Conservation (phyloP, 805 yeast species). For the Yarrowia keelungensis region DNA sequence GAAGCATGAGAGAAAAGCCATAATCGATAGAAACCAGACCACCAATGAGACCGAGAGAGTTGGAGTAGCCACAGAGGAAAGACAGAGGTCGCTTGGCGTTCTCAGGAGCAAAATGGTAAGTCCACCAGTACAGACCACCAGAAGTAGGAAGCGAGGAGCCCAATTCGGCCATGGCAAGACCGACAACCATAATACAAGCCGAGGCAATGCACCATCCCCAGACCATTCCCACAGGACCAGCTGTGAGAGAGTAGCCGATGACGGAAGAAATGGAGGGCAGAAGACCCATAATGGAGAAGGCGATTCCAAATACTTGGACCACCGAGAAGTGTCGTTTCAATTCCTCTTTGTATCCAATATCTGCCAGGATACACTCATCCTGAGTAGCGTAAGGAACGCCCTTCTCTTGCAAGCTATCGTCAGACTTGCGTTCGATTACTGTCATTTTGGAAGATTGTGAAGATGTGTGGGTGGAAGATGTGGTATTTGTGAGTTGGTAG, state of each 20-base stretch:
- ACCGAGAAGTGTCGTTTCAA: conserved; percentile 66
- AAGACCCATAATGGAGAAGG: conserved; percentile 75
- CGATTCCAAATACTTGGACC: conserved; percentile 71
- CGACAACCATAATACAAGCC: conserved; percentile 62
- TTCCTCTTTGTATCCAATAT: conserved; percentile 76
- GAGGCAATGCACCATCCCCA: conserved; percentile 79
- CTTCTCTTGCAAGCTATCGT: conserved; percentile 35
- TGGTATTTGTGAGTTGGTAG: neutral
- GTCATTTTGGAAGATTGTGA: neutral
- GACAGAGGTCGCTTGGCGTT: conserved; percentile 59
- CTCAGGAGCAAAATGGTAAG: conserved; percentile 70
- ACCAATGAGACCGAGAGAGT: conserved; percentile 69
- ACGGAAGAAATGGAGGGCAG: conserved; percentile 65
- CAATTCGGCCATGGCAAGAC: conserved; percentile 67
- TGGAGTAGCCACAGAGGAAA: conserved; percentile 70
- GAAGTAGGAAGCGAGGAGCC: conserved; percentile 76
- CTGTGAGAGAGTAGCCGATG: conserved; percentile 59
- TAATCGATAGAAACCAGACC: conserved; percentile 73
- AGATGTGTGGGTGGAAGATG: neutral
- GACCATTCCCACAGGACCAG: conserved; percentile 69
- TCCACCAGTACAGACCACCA: conserved; percentile 77
- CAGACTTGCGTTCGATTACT: conserved; percentile 14
- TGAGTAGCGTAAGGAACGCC: conserved; percentile 38
- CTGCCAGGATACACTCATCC: conserved; percentile 50
- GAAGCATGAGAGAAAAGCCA: conserved; percentile 69